A percentile compares a stretch with the other conserved stretches of the same genome.
Conservation (phyloP, 2,329 filamentous ascomycete species). For the Elsinoe necatrix region DNA sequence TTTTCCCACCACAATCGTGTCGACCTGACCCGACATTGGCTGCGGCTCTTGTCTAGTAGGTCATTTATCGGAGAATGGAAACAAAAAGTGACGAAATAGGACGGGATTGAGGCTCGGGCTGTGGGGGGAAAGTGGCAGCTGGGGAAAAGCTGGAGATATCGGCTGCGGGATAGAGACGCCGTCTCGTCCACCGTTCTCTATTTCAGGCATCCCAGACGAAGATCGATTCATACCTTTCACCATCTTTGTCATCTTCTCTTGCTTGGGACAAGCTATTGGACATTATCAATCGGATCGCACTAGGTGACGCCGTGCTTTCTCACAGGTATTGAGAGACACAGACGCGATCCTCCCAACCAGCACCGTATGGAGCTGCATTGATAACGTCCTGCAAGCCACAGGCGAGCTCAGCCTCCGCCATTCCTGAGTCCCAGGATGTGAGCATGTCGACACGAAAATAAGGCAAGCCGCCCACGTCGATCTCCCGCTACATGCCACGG, state of each 20-base stretch:
- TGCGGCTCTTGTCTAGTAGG: background rate
- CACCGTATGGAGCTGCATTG: background rate
- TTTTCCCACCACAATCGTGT: background rate
- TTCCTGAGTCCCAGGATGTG: background rate
- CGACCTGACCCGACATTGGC: background rate
- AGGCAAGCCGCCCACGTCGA: background rate
- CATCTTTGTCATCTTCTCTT: background rate
- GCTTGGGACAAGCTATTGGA: background rate
- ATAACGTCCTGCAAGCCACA: background rate
- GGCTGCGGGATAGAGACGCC: background rate
- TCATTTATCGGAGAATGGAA: background rate
- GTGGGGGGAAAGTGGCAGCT: background rate
- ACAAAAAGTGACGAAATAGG: constrained; percentile 1
- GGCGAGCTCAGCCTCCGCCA: background rate
- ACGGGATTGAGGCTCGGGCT: background rate
- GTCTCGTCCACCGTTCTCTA: constrained; percentile 1
- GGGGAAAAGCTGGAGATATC: constrained; percentile 1
- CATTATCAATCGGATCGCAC: background rate
- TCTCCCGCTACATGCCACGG: background rate
- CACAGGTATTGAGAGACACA: background rate
- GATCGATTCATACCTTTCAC: constrained; percentile 1
- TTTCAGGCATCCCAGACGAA: background rate
- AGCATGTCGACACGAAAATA: background rate
- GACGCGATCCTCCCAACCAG: background rate
- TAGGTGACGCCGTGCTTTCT: background rate